Percentiles rank a stretch among this genome's conserved stretches.
phyloP scores from a whole-genome alignment of 1,284 basidiomycete species.

The Pseudozyma tsukubaensis region DNA sequence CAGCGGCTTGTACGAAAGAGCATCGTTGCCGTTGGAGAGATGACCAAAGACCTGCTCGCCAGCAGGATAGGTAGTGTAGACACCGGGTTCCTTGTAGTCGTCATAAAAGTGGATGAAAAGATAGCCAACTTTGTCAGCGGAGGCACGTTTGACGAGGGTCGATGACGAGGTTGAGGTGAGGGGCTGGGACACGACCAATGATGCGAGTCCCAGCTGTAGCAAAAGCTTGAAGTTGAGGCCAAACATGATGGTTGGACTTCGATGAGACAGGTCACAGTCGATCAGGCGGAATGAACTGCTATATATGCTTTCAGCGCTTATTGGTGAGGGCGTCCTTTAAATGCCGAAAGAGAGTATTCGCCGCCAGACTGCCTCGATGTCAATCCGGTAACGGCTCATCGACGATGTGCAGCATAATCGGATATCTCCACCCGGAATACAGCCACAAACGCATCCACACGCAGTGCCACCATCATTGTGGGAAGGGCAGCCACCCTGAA shows the following conservation, averaged over 20 bases:
- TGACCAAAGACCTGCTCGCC: constrained; percentile 38
- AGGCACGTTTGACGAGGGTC: constrained; percentile 9
- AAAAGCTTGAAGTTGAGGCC: constrained; percentile 6
- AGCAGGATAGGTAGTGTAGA: constrained; percentile 29
- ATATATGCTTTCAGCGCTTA: constrained; percentile 6
- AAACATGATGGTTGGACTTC: not conserved
- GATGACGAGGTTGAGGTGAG: not conserved
- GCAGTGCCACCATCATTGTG: no score
- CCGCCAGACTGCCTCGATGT: no score
- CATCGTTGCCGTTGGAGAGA: constrained; percentile 24
- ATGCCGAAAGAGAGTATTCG: no score
- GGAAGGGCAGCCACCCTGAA: no score
- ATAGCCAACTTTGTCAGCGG: constrained; percentile 37
- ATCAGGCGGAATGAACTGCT: no score
- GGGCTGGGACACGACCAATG: constrained; percentile 1
- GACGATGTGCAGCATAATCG: no score
- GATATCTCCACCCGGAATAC: no score
- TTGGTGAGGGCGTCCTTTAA: no score
- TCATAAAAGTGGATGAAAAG: constrained; percentile 37
- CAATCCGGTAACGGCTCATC: no score
- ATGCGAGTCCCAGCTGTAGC: constrained; percentile 14
- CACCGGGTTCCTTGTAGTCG: constrained; percentile 17
- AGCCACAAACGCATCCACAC: no score
- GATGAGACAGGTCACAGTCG: no score
- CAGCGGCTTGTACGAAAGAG: constrained; percentile 28